A percentile compares a stretch with the other conserved stretches of the same genome.
Conservation (phyloP, 345 rosid species). For the Arabidopsis arenosa region DNA sequence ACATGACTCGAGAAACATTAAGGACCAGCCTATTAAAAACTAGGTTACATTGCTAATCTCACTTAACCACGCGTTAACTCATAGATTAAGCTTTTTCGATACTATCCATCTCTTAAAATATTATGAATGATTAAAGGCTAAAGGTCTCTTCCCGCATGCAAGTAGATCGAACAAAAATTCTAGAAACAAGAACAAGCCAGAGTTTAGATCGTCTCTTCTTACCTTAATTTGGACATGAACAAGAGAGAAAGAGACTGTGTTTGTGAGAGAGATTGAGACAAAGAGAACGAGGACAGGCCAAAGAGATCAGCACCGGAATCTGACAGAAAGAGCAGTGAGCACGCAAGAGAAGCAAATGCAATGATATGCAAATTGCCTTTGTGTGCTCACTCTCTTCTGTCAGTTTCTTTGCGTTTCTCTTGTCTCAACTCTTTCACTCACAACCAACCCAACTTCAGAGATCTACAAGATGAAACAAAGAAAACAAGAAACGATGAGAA, state of each 20-base stretch:
- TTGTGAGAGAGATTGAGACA: conserved; percentile 29
- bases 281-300: conserved; percentile 48
- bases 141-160: conserved; percentile 30
- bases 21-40: conserved; percentile 52
- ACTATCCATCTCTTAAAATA: conserved; percentile 40
- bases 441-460: conserved; percentile 30
- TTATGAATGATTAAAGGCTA: conserved; percentile 32
- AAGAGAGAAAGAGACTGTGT: conserved; percentile 3
- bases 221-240: conserved; percentile 21
- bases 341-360: conserved; percentile 79
- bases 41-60: conserved; percentile 50
- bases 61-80: conserved; percentile 54
- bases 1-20: conserved; percentile 29
- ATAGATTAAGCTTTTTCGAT: conserved; percentile 43
- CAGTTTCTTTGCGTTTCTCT: conserved; percentile 61
- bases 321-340: conserved; percentile 98
- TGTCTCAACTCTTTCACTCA: conserved; percentile 23
- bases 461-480: conserved; percentile 34
- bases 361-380: conserved; percentile 64
- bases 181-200: conserved; percentile 21
- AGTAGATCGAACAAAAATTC: conserved; percentile 21
- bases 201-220: conserved; percentile 5
- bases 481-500: conserved; percentile 17
- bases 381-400: conserved; percentile 99
- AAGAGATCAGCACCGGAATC: conserved; percentile 60